Percentiles rank a stretch among this genome's conserved stretches.
phyloP scores from a whole-genome alignment of 1,284 basidiomycete species.

The Ceratobasidium sp. region DNA sequence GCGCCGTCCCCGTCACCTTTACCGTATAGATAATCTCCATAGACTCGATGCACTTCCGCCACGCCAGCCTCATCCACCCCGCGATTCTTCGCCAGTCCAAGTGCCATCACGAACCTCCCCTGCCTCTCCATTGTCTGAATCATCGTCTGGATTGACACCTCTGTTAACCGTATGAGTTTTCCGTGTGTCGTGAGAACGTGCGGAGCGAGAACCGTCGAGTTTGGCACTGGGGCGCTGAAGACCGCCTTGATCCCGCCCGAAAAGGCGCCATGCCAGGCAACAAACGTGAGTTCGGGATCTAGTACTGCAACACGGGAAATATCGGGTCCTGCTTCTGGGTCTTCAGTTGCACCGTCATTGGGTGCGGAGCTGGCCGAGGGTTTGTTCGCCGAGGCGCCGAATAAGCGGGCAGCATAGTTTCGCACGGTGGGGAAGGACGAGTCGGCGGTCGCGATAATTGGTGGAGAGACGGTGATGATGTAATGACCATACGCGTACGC shows the following conservation, averaged over 20 bases:
- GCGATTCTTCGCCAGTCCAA: slow-evolving; percentile 83
- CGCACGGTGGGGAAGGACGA: slow-evolving; percentile 81
- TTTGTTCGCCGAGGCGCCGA: slow-evolving; percentile 30
- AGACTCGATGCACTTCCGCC: slow-evolving; percentile 88
- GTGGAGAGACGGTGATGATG: slow-evolving; percentile 89
- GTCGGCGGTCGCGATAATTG: slow-evolving; percentile 75
- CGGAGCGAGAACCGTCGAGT: slow-evolving; percentile 31
- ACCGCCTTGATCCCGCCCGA: slow-evolving; percentile 83
- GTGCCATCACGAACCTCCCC: slow-evolving; percentile 48
- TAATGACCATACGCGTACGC: slow-evolving; percentile 83
- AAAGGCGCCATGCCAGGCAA: slow-evolving; percentile 85
- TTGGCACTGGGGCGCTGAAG: slow-evolving; percentile 62
- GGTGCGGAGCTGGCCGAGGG: neutral
- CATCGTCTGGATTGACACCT: slow-evolving; percentile 44
- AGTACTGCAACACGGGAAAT: slow-evolving; percentile 90
- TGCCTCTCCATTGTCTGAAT: slow-evolving; percentile 43
- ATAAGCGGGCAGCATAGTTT: slow-evolving; percentile 70
- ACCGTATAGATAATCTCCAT: slow-evolving; percentile 91
- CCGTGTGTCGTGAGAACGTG: slow-evolving; percentile 40
- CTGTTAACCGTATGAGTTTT: slow-evolving; percentile 27
- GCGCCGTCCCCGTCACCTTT: slow-evolving; percentile 95
- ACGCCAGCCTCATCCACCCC: slow-evolving; percentile 77
- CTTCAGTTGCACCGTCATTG: slow-evolving; percentile 36
- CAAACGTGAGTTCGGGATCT: slow-evolving; percentile 92
- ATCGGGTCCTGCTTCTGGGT: slow-evolving; percentile 66